Percentiles rank a stretch among this genome's conserved stretches.
phyloP scores from a whole-genome alignment of 2,329 filamentous ascomycete genomes.

The Zymoseptoria ardabiliae region DNA sequence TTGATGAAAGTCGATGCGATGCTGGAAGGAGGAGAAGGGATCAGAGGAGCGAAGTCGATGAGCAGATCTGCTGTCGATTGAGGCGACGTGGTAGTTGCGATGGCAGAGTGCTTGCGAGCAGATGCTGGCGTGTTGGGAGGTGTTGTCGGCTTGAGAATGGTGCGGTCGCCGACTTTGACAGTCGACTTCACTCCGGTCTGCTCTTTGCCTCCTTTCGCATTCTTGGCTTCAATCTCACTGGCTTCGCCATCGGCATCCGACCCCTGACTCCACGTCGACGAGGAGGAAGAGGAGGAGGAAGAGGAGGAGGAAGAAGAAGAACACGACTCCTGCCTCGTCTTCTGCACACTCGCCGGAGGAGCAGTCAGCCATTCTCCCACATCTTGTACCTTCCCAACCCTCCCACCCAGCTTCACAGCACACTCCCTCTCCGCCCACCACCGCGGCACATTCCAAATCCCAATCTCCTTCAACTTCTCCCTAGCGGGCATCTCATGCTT shows the following conservation, averaged over 20 bases:
- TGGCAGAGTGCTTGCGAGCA: neutral
- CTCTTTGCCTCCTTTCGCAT: neutral
- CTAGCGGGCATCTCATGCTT: slow-evolving; percentile 86
- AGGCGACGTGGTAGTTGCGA: neutral
- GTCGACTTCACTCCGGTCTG: neutral
- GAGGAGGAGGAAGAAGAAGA: neutral
- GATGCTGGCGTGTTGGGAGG: neutral
- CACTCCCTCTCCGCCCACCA: slow-evolving; percentile 49
- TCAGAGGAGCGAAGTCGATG: slow-evolving; percentile 21
- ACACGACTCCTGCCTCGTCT: neutral
- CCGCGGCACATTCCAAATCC: slow-evolving; percentile 51
- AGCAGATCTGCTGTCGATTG: slow-evolving; percentile 18
- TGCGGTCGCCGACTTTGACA: neutral
- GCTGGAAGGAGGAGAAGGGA: slow-evolving; percentile 5
- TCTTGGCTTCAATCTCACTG: neutral
- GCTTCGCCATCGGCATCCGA: neutral
- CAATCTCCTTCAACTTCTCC: slow-evolving; percentile 59
- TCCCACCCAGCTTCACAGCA: slow-evolving; percentile 22
- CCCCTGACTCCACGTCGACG: neutral
- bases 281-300: neutral
- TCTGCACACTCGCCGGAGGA: neutral
- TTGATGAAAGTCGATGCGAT: slow-evolving; percentile 4
- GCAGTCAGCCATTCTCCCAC: neutral
- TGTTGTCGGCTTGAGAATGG: neutral
- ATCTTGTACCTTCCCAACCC: neutral